phyloP scores from a whole-genome alignment of 1,284 basidiomycete species.

The Cryptococcus depauperatus region DNA sequence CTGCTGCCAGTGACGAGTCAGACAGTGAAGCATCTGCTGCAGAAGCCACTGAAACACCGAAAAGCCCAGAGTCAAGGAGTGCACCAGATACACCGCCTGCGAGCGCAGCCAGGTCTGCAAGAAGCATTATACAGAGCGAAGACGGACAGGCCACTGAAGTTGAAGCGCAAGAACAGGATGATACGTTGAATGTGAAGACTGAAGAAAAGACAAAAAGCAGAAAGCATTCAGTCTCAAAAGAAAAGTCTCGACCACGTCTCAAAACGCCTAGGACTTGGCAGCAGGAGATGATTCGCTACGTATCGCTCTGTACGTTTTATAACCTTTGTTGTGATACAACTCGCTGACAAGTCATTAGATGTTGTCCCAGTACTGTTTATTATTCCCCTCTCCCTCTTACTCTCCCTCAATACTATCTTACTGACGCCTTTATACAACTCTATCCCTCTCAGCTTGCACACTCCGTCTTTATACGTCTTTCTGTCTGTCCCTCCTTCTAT shows the following conservation, averaged over 20 bases:
- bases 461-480: conserved; percentile 7
- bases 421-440: conserved; percentile 28
- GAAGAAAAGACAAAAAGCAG: not conserved
- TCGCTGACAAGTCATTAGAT: conserved; percentile 12
- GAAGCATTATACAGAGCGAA: no score
- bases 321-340: not conserved
- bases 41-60: not conserved
- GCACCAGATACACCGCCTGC: not conserved
- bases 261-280: conserved; percentile 11
- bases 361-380: conserved; percentile 17
- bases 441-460: conserved; percentile 22
- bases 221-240: not conserved
- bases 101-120: not conserved
- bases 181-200: no score
- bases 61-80: no score
- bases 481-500: conserved; percentile 12
- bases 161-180: no score
- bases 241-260: not conserved
- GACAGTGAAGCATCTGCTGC: not conserved
- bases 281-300: conserved; percentile 14
- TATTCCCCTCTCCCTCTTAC: conserved; percentile 19
- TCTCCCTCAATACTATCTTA: conserved; percentile 16
- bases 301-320: conserved; percentile 16
- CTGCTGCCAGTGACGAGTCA: not conserved
- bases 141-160: no score